These are phyloP conservation scores for Fusarium liriodendri DNA, from an alignment of 2,329 filamentous ascomycete species.

Conservation along the genomic window DNA sequence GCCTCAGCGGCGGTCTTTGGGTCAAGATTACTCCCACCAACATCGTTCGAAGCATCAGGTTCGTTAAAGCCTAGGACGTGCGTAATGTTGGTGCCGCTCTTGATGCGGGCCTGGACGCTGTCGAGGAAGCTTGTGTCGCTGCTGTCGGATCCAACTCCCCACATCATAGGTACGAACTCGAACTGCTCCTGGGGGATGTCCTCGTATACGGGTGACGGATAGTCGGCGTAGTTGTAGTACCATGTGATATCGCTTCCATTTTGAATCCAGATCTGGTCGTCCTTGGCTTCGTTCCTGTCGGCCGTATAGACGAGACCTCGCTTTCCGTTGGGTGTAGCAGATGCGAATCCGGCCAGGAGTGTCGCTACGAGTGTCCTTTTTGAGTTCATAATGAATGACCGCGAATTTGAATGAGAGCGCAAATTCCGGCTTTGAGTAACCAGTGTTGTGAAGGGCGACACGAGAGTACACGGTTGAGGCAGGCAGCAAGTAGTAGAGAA, in stretches of 20 bases:
- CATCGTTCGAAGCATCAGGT: constrained; percentile 68
- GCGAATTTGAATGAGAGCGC: not conserved
- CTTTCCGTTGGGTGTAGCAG: constrained; percentile 60
- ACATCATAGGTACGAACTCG: constrained; percentile 86
- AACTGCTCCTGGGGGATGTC: constrained; percentile 65
- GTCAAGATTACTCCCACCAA: constrained; percentile 72
- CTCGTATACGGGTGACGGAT: constrained; percentile 65
- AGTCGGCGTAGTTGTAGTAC: constrained; percentile 84
- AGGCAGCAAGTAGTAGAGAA: not conserved
- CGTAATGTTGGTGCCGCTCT: constrained; percentile 65
- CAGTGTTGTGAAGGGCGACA: not conserved
- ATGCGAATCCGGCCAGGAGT: constrained; percentile 37
- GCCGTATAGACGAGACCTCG: constrained; percentile 79
- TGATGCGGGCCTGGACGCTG: constrained; percentile 66
- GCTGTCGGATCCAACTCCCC: constrained; percentile 66
- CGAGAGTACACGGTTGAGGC: not conserved
- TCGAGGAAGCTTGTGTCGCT: constrained; percentile 70
- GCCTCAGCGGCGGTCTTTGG: constrained; percentile 71
- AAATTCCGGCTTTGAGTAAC: not conserved
- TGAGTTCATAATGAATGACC: constrained; percentile 13
- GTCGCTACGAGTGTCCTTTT: constrained; percentile 28
- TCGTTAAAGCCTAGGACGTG: constrained; percentile 85
- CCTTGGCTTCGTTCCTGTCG: constrained; percentile 63
- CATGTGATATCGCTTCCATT: constrained; percentile 73
- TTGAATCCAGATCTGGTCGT: constrained; percentile 74